Base-by-base conservation (phyloP, 768 basidiomycete genomes). In the Rhizopogon vinicolor region DNA sequence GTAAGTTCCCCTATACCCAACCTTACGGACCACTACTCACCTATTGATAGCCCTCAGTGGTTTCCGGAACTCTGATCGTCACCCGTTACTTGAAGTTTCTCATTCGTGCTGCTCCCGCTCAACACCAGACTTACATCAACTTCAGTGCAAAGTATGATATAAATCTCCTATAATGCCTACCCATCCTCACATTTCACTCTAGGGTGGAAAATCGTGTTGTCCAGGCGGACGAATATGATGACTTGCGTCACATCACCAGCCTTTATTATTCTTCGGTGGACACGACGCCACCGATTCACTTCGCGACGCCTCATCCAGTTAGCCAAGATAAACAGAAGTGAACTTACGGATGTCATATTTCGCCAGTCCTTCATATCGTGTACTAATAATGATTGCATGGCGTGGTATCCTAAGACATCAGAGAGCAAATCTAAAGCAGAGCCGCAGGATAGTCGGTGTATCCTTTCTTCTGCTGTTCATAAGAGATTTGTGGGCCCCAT, bases 121-220 rank as follows among this genome's bases (percentile, higher is more conserved):
- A 75, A 56, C 65, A 58, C 9, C 57, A 53, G 12, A 70, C 67
- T 31, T 60, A 63, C 25, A 57, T 74, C 29, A 52, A 64, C 14
- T 76, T 79, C 46, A 78, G 73, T 37, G 75, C 75, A 19, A 73
- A 64, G 77, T 77, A 25, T 44, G 70, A 59, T 19, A 14, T 28
- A 0, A 12, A 2, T 52, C 28, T 31, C 29, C 31, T 12, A 14
- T 33, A 13, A 40, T 16, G 29, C 1, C 25, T 25, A 25, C 25
- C 25, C 4, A 25, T 5, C 25, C 25, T 25, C 25, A 25, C 4
- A 4, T 25, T 25, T 25, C 18, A 0, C 10, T n/a, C 43, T 41
- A 25, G 25, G 25, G 25, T 25, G 39, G 60, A 53, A 19, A 63
- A 65, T 3, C 41, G 25, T 12, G 52, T 7, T 49, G 60, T 59